Conservation (phyloP, 441 rosid species). For the Aleurites moluccanus region DNA sequence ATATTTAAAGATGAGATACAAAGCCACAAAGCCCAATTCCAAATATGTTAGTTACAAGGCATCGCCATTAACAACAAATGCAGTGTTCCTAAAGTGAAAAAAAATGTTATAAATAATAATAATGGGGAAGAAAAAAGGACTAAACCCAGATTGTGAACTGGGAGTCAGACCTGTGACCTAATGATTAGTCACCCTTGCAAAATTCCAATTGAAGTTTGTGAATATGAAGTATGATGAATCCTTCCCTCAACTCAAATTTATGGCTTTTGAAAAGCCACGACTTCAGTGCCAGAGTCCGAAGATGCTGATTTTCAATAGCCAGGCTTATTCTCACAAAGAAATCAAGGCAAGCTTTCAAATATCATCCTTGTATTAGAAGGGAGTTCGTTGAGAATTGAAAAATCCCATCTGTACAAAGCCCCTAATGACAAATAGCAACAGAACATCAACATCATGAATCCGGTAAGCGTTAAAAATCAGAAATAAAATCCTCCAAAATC, state of each 20-base stretch:
- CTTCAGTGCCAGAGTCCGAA: too few species aligned
- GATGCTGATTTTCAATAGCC: slow-evolving; percentile 1
- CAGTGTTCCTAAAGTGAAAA: background rate
- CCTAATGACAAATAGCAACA: background rate
- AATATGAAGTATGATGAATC: background rate
- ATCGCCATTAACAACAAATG: background rate
- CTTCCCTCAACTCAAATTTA: background rate
- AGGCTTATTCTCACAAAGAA: background rate
- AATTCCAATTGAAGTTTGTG: background rate
- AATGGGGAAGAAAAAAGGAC: background rate
- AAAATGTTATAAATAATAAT: background rate
- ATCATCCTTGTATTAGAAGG: background rate
- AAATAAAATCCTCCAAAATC: background rate
- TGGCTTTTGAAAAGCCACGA: too few species aligned
- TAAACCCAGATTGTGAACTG: background rate
- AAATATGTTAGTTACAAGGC: too few species aligned
- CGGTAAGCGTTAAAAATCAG: background rate
- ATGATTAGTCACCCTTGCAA: background rate
- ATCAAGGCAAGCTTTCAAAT: background rate
- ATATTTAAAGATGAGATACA: background rate
- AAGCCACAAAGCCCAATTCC: background rate
- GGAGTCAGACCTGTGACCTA: background rate
- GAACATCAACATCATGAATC: background rate
- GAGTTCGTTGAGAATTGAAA: background rate
- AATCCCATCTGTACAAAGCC: background rate